Percentiles rank a stretch among this genome's conserved stretches.
Evolutionary conservation across 2,329 filamentous ascomycete species (phyloP).

Genomic region (Emmonsia crescens): DNA sequence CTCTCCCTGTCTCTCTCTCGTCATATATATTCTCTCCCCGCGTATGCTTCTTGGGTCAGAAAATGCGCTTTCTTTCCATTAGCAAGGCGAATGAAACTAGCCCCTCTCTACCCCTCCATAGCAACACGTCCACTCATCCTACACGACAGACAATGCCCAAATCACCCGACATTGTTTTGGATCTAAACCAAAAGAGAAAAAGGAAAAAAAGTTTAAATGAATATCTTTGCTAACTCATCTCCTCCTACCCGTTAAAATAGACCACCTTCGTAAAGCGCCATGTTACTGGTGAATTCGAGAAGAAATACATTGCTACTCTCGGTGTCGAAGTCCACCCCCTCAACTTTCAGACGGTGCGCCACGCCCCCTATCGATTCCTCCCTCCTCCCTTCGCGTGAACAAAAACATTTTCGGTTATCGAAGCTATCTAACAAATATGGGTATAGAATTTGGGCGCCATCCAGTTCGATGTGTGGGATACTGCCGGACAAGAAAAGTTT

Average conservation of each 20-base stretch:
- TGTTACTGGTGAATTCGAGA: conserved; percentile 99
- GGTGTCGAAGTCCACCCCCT: conserved; percentile 99
- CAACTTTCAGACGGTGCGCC: conserved; percentile 88
- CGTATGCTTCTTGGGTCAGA: background rate
- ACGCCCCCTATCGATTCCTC: conserved; percentile 16
- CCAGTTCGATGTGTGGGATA: conserved; percentile 99
- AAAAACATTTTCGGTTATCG: background rate
- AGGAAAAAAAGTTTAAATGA: background rate
- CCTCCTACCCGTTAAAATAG: conserved; percentile 37
- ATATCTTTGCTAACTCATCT: background rate
- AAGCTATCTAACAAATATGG: conserved; percentile 1
- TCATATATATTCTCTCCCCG: background rate
- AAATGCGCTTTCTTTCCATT: too few relatives aligned
- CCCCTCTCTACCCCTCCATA: conserved; percentile 2
- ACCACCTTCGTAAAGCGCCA: conserved; percentile 99
- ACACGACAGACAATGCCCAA: background rate
- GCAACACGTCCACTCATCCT: background rate
- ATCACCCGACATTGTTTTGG: background rate
- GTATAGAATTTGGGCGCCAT: conserved; percentile 79
- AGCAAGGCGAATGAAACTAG: background rate
- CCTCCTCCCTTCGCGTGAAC: background rate
- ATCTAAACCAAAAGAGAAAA: background rate
- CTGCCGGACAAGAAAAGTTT: conserved; percentile 95
- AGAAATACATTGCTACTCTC: conserved; percentile 99
- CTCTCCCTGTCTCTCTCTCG: background rate